Conservation (phyloP, 352 stramenopile genomes). For the Phytophthora litchii region DNA sequence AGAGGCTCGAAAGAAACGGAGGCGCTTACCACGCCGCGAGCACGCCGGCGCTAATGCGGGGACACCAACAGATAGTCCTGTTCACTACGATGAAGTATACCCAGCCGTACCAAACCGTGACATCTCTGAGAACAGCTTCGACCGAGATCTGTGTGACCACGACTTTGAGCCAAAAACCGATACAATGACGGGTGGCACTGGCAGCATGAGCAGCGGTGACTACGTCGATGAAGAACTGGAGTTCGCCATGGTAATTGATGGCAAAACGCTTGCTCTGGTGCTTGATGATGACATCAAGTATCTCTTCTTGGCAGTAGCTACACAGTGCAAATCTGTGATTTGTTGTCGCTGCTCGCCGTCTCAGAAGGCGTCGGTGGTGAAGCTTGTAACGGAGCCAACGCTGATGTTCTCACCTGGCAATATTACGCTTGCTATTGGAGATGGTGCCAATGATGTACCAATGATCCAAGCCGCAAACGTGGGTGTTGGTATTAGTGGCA, state of each 20-base stretch:
- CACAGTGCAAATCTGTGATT: constrained; percentile 90
- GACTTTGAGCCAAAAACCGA: constrained; percentile 75
- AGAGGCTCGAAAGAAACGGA: constrained; percentile 71
- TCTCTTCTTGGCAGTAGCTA: constrained; percentile 86
- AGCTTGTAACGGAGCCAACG: constrained; percentile 86
- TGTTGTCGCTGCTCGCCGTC: constrained; percentile 86
- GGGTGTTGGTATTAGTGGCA: constrained; percentile 85
- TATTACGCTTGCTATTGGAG: constrained; percentile 86
- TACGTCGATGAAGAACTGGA: constrained; percentile 81
- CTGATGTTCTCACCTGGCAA: constrained; percentile 90
- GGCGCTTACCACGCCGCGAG: constrained; percentile 57
- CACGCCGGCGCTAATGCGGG: constrained; percentile 38
- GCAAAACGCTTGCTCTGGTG: constrained; percentile 81
- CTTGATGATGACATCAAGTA: constrained; percentile 92
- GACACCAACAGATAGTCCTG: constrained; percentile 41
- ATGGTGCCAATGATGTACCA: constrained; percentile 87
- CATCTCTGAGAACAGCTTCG: constrained; percentile 57
- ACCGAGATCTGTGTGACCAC: constrained; percentile 63
- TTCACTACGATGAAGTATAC: constrained; percentile 78
- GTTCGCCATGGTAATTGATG: constrained; percentile 92
- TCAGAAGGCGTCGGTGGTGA: constrained; percentile 88
- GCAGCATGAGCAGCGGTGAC: constrained; percentile 50
- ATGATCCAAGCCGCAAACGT: constrained; percentile 91
- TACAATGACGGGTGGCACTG: constrained; percentile 27
- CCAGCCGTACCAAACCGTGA: constrained; percentile 59